Evolutionary conservation across 2,329 filamentous ascomycete species (phyloP).

Genomic region (Zasmidium cellare): DNA sequence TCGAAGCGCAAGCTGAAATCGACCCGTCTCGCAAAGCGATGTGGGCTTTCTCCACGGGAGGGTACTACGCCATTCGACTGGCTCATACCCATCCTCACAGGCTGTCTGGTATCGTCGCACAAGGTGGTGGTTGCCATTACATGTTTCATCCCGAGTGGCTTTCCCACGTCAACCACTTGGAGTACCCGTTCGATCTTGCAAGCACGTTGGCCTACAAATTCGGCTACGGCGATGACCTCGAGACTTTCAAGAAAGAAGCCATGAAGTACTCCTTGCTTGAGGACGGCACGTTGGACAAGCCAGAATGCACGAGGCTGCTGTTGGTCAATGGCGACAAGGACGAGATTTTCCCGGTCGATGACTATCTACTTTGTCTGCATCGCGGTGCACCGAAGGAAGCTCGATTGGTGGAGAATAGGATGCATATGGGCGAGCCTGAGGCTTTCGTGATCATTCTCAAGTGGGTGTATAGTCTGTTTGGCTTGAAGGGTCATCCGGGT

Average conservation of each 20-base stretch:
- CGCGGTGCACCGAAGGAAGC: slow-evolving; percentile 56
- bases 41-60: slow-evolving; percentile 61
- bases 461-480: slow-evolving; percentile 53
- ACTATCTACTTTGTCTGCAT: slow-evolving; percentile 56
- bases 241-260: slow-evolving; percentile 51
- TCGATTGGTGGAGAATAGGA: slow-evolving; percentile 44
- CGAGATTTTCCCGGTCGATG: slow-evolving; percentile 64
- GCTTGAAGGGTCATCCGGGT: slow-evolving; percentile 41
- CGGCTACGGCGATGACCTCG: slow-evolving; percentile 42
- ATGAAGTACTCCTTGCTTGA: slow-evolving; percentile 56
- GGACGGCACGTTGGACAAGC: slow-evolving; percentile 55
- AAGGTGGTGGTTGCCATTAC: slow-evolving; percentile 58
- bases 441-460: slow-evolving; percentile 50
- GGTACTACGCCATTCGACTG: slow-evolving; percentile 58
- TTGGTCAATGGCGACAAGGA: slow-evolving; percentile 61
- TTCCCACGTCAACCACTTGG: slow-evolving; percentile 54
- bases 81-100: slow-evolving; percentile 58
- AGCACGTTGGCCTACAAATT: slow-evolving; percentile 54
- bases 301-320: slow-evolving; percentile 50
- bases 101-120: slow-evolving; percentile 53
- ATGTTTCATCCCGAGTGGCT: slow-evolving; percentile 61
- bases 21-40: slow-evolving; percentile 51
- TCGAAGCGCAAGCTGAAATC: slow-evolving; percentile 48
- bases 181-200: slow-evolving; percentile 61
- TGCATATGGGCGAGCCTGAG: slow-evolving; percentile 55